Base-by-base conservation (phyloP, 2,329 filamentous ascomycete genomes). In the Aspergillus proliferans region DNA sequence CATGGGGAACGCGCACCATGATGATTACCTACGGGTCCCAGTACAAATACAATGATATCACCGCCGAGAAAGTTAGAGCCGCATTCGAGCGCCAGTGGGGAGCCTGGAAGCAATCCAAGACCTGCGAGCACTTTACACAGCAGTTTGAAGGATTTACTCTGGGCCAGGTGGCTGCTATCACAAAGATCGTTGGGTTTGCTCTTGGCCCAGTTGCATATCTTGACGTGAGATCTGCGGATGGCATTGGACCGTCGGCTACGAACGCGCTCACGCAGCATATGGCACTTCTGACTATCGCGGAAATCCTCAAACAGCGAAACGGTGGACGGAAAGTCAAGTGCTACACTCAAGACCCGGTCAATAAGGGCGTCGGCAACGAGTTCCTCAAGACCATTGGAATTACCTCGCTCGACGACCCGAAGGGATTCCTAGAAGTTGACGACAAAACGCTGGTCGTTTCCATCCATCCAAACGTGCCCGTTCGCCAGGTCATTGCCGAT, bases 401-500 rank as follows among this genome's bases (percentile, higher is more conserved):
- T 7, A 51, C 43, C 1, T 46, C 57, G 18, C 49, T 66, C 28
- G 58, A 64, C n/a, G 62, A 63, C 36, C 58, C 61, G 1, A 58
- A 60, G 6, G 70, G 65, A 3, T 73, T 71, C 48, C 54, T 70
- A 1, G 64, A 67, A 46, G 48, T 72, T 1, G 66, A 73, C 48
- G 59, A 67, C 4, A 48, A 64, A n/a, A 67, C 68, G 10, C 45
- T 69, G 24, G 65, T 72, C n/a, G 56, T 73, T 47, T 68, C 68
- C 0, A 49, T 64, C 8, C 62, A 59, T 30, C 52, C 66, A 1
- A 58, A 64, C 39, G 58, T 67, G 0, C 65, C 70, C 0, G 58
- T 71, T 5, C 68, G 66, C 43, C 65, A 72, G 50, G 63, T 72
- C 21, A 56, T 73, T 33, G 62, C 65, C n/a, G 70, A 72, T 53